Conservation (phyloP, 192 early-diverging fungal genomes). For the Entrophospora sp. region DNA sequence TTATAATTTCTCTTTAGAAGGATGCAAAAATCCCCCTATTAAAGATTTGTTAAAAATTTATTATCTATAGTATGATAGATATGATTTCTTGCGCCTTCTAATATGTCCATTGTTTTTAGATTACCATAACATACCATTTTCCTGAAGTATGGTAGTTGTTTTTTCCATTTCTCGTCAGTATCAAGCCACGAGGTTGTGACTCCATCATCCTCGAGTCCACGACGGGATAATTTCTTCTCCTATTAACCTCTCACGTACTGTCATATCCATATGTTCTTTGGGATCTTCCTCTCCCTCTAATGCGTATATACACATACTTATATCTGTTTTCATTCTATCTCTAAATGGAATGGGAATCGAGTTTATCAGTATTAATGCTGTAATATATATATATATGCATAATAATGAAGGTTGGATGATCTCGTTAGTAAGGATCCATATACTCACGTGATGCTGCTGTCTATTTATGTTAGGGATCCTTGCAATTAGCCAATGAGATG, state of each 20-base stretch:
- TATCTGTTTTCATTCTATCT: background rate
- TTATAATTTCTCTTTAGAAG: background rate
- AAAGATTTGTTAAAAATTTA: too few relatives aligned
- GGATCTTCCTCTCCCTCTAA: background rate
- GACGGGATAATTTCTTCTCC: background rate
- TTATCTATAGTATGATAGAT: too few relatives aligned
- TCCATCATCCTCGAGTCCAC: background rate
- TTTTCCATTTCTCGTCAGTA: slow-evolving; percentile 4
- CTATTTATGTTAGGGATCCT: too few relatives aligned
- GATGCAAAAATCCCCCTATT: background rate
- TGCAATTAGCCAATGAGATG: too few relatives aligned
- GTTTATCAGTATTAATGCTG: too few relatives aligned
- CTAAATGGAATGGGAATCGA: background rate
- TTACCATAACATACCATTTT: slow-evolving; percentile 11
- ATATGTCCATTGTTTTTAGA: background rate
- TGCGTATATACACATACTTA: background rate
- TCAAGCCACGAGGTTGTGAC: background rate
- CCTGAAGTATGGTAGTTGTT: slow-evolving; percentile 2
- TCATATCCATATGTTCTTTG: slow-evolving; percentile 5
- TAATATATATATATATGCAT: too few relatives aligned
- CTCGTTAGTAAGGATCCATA: too few relatives aligned
- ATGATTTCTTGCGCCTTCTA: background rate
- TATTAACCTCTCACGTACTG: background rate
- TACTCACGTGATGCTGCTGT: too few relatives aligned
- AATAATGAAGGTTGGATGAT: too few relatives aligned